phyloP scores from a whole-genome alignment of 495 filamentous ascomycete species.

The Annulohypoxylon maeteangense region DNA sequence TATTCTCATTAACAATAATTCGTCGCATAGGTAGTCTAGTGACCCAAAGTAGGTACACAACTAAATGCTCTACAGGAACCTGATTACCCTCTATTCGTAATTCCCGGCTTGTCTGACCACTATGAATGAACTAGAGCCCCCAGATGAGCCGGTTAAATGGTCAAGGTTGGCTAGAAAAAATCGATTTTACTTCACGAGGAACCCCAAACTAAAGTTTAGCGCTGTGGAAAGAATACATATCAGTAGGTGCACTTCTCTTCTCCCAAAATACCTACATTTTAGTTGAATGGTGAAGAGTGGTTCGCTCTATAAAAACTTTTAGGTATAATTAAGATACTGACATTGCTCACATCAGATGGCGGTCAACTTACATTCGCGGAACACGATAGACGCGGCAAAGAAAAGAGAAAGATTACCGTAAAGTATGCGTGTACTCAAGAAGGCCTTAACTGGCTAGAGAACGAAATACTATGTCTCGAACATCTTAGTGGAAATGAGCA shows the following conservation, averaged over 20 bases:
- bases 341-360: not conserved
- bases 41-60: not conserved
- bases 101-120: too few relatives aligned
- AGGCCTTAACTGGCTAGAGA: not conserved
- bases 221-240: not conserved
- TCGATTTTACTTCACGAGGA: not conserved
- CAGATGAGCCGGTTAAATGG: not conserved
- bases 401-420: not conserved
- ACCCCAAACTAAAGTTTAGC: not conserved
- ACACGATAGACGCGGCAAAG: not conserved
- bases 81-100: too few relatives aligned
- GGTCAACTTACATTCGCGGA: not conserved
- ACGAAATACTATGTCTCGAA: not conserved
- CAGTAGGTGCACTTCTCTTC: not conserved
- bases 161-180: not conserved
- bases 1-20: not conserved
- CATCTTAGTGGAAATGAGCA: not conserved
- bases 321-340: not conserved
- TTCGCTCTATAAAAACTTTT: too few relatives aligned
- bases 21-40: not conserved
- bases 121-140: not conserved
- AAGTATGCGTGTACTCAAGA: not conserved
- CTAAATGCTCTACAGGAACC: too few relatives aligned
- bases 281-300: too few relatives aligned
- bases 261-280: not conserved